Conservation (phyloP, 345 rosid species). For the Acer campestre region DNA sequence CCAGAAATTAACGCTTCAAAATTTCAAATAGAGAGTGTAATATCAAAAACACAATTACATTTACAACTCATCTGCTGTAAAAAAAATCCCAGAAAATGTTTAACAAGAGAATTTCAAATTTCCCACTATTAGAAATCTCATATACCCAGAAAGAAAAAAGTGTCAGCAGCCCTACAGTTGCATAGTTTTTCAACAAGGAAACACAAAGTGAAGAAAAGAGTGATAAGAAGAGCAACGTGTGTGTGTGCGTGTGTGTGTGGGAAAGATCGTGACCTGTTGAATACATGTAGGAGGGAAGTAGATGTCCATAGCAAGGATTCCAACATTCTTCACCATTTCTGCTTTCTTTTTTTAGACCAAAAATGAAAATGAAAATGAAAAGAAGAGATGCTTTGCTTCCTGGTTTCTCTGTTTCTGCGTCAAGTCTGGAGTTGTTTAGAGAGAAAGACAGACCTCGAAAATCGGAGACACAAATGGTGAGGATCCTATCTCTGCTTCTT, state of each 20-base stretch:
- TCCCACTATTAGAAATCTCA: not conserved
- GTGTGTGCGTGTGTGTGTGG: not conserved
- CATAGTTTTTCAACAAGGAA: too few species aligned
- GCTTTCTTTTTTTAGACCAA: not conserved
- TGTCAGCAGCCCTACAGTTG: too few species aligned
- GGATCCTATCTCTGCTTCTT: conserved; percentile 1
- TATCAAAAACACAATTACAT: conserved; percentile 1
- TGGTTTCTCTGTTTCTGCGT: not conserved
- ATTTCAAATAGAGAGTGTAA: too few species aligned
- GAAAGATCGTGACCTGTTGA: conserved; percentile 65
- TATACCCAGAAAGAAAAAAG: too few species aligned
- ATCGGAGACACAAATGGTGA: conserved; percentile 9
- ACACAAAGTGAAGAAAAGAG: too few species aligned
- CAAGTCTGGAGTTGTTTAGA: not conserved
- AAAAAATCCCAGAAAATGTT: not conserved
- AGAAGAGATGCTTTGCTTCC: not conserved
- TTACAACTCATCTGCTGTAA: too few species aligned
- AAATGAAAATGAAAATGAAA: not conserved
- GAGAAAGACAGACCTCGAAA: not conserved
- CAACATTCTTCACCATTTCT: conserved; percentile 96
- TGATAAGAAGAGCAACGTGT: not conserved
- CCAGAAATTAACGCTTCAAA: conserved; percentile 2
- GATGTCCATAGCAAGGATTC: conserved; percentile 91
- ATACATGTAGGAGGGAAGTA: conserved; percentile 97
- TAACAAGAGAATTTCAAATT: not conserved